Base-by-base conservation (phyloP, 257 asterid species). In the Solanum appendiculatum region DNA sequence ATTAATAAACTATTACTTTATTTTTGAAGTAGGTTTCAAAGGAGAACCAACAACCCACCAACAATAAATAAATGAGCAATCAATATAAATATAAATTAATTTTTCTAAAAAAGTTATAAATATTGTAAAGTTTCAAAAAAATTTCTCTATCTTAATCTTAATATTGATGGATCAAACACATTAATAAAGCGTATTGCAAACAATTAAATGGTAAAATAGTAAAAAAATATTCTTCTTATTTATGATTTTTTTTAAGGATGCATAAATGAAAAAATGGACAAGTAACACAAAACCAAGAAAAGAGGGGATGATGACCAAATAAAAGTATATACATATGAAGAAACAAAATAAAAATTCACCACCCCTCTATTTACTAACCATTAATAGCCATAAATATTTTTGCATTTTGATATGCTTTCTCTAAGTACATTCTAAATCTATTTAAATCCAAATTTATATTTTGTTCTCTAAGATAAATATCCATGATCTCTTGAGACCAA, bases 401-500 rank as follows among this genome's bases (percentile, higher is more conserved):
- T 20, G 88, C 88, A 40, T 88, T 85, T 25, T 70, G n/a, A 78
- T 75, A 88, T 27, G 86, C 83, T 40, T 31, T 85, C 14, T 88
- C 46, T 37, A 88, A 85, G 46, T 85, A 77, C 20, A 15, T 80
- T 44, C 88, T 85, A 21, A 63, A 66, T 27, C 82, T 34, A 18
- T 85, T 85, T 27, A 69, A 74, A 46, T 85, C 70, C 81, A 85
- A 85, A 36, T 74, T 85, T 21, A 85, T 74, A 85, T 85, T 69
- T 46, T 85, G 87, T 44, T 85, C n/a, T 85, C 69, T 84, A 60
- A 88, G 80, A 84, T 88, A 58, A 60, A 85, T 86, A 54, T 74
- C 75, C 88, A 86, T 86, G 25, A 85, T 85, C 7, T 85, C 69
- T 25, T 74, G 23, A 78, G 88, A 86, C 88, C 88, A 86, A 86